Evolutionary conservation across 768 basidiomycete species (phyloP), one percentile per base, ranked within the genome.

Genomic region (Rubroboletus satanas): DNA sequence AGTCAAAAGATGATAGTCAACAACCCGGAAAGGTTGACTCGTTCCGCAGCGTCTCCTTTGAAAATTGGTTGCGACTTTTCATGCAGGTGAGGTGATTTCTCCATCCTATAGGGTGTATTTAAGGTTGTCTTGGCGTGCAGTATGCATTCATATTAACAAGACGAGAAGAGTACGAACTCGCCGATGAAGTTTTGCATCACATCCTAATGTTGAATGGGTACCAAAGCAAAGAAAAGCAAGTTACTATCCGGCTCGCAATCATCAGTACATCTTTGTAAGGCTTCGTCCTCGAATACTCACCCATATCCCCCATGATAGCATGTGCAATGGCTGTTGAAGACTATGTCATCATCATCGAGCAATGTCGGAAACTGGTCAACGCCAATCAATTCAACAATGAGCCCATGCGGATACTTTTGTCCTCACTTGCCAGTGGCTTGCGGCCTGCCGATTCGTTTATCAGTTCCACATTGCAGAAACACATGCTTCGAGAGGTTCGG

Each of bases 321-420:
- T 91, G 90, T 63, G 85, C 86, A 5, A 80, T 89, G 33, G 69
- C 77, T 1, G 80, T 76, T 7, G 74, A 81, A 46, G 78, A 82
- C 10, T 80, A 81, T 60, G 63, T 74, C 23, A 73, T 77, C 8
- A 81, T 88, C n/a, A 81, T 90, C 12, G 87, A 91, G 58, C 87
- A 91, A 63, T 80, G 80, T 29, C 83, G 93, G 26, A 88, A 87
- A 57, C 72, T 97, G 33, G 83, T 90, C 51, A 84, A 80, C 28
- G 72, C 74, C 0, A 77, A 92, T 63, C 93, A 95, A 64, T 93
- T 90, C 75, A 87, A 93, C 64, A 89, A 91, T 51, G 92, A 95
- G 39, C 87, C 93, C 0, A 73, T 88, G 8, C 84, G 91, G 6
- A 79, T 98, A 44, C 78, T 96, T n/a, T 66, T 87, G 4, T 87